Percentiles rank a stretch among this genome's conserved stretches.
phyloP scores from a whole-genome alignment of 2,329 filamentous ascomycete genomes.

The Diaporthe ampelina region DNA sequence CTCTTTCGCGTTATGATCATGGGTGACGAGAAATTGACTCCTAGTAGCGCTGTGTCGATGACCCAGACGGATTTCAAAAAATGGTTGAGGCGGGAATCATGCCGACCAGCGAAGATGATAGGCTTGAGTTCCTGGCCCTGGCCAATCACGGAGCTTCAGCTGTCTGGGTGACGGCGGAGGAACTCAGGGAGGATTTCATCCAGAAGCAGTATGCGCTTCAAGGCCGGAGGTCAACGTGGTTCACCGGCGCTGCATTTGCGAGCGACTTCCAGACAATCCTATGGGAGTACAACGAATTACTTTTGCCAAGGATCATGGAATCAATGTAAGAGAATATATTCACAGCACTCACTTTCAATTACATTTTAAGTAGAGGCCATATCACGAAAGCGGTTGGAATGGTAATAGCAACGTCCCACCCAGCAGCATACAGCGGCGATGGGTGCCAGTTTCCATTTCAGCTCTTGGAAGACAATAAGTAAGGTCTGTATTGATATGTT shows the following conservation, averaged over 20 bases:
- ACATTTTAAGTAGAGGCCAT: no score
- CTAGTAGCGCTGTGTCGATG: conserved; percentile 45
- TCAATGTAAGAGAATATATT: conserved; percentile 19
- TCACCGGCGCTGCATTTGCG: conserved; percentile 57
- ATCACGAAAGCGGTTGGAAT: no score
- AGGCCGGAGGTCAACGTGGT: conserved; percentile 59
- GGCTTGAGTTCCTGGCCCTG: conserved; percentile 52
- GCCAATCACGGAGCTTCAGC: conserved; percentile 55
- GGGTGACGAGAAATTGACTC: conserved; percentile 44
- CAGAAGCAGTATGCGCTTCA: conserved; percentile 57
- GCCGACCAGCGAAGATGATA: conserved; percentile 40
- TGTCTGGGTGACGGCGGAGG: conserved; percentile 49
- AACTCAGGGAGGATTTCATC: conserved; percentile 58
- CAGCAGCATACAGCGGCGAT: no score
- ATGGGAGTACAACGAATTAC: conserved; percentile 51
- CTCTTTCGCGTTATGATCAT: conserved; percentile 51
- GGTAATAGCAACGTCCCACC: no score
- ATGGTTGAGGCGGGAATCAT: conserved; percentile 49
- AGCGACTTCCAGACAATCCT: conserved; percentile 50
- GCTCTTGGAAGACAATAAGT: no score
- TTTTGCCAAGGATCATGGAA: conserved; percentile 45
- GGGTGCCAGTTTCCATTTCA: no score
- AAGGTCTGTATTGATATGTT: no score
- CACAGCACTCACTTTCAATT: background rate
- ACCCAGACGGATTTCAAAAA: conserved; percentile 48